These are phyloP conservation scores for Chionographis japonica DNA, from an alignment of 106 monocot genomes.

Conservation along the genomic window DNA sequence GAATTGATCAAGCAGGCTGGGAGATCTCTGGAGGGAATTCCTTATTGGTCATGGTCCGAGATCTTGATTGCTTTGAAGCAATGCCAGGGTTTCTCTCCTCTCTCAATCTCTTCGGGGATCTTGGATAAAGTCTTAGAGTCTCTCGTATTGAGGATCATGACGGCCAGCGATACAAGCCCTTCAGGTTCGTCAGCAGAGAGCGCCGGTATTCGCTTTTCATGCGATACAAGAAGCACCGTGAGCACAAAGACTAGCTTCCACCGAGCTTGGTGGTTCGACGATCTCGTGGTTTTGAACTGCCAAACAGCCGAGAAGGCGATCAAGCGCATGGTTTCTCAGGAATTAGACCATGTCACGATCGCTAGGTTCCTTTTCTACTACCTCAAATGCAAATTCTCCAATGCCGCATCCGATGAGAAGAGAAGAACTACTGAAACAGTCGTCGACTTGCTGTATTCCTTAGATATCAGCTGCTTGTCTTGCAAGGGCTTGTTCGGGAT, in stretches of 20 bases:
- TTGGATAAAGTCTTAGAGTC: constrained; percentile 52
- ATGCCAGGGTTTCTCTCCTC: constrained; percentile 37
- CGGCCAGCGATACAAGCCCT: constrained; percentile 45
- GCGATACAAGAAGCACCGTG: constrained; percentile 50
- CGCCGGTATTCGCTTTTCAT: constrained; percentile 63
- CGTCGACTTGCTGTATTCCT: constrained; percentile 47
- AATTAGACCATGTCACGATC: constrained; percentile 40
- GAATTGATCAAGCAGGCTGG: constrained; percentile 40
- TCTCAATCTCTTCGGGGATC: constrained; percentile 22
- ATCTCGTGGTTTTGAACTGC: constrained; percentile 35
- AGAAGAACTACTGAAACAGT: constrained; percentile 32
- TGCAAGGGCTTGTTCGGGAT: constrained; percentile 70
- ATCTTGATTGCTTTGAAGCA: constrained; percentile 55
- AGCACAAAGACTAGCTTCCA: constrained; percentile 32
- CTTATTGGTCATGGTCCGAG: constrained; percentile 65
- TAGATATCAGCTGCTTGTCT: constrained; percentile 47
- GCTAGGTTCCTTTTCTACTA: constrained; percentile 75
- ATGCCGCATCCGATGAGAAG: constrained; percentile 37
- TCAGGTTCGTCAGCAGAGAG: constrained; percentile 70
- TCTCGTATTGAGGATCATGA: constrained; percentile 41
- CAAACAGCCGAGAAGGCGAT: constrained; percentile 25
- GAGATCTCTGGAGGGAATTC: constrained; percentile 36
- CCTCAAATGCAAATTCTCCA: constrained; percentile 37
- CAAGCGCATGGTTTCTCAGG: constrained; percentile 34
- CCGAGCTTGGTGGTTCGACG: constrained; percentile 88